Percentiles rank a stretch among this genome's conserved stretches.
Evolutionary conservation across 2,329 filamentous ascomycete species (phyloP).

Genomic region (Leptographium procerum): DNA sequence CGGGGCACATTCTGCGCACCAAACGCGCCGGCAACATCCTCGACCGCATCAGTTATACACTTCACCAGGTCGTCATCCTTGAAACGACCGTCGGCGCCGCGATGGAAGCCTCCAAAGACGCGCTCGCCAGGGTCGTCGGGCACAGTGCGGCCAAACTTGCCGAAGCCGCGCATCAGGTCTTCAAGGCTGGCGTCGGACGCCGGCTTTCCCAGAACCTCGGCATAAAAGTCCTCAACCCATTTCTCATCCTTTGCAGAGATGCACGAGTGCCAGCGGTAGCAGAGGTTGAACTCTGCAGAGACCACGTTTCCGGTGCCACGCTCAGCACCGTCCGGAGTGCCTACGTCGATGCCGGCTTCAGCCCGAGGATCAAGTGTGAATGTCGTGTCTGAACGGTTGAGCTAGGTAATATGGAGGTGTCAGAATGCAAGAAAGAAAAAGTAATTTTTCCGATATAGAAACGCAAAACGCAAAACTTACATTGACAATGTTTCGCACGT

Average conservation of each 20-base stretch:
- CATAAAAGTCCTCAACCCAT: constrained; percentile 65
- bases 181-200: constrained; percentile 41
- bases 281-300: constrained; percentile 80
- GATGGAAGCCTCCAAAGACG: constrained; percentile 53
- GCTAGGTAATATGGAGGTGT: constrained; percentile 11
- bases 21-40: constrained; percentile 66
- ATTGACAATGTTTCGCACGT: constrained; percentile 67
- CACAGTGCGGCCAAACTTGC: constrained; percentile 49
- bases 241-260: constrained; percentile 65
- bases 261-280: constrained; percentile 79
- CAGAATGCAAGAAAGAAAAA: background rate
- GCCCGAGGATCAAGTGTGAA: constrained; percentile 73
- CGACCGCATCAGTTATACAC: constrained; percentile 56
- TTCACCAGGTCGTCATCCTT: constrained; percentile 65
- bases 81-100: constrained; percentile 57
- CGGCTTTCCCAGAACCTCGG: constrained; percentile 49
- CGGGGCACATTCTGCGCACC: constrained; percentile 64
- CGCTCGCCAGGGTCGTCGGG: constrained; percentile 58
- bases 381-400: constrained; percentile 60
- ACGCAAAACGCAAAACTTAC: constrained; percentile 12
- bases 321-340: constrained; percentile 47
- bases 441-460: background rate
- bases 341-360: constrained; percentile 46
- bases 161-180: constrained; percentile 52
- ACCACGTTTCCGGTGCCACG: constrained; percentile 71